A percentile compares a stretch with the other conserved stretches of the same genome.
phyloP scores from a whole-genome alignment of 192 early-diverging fungal species.

The Diversispora epigaea region DNA sequence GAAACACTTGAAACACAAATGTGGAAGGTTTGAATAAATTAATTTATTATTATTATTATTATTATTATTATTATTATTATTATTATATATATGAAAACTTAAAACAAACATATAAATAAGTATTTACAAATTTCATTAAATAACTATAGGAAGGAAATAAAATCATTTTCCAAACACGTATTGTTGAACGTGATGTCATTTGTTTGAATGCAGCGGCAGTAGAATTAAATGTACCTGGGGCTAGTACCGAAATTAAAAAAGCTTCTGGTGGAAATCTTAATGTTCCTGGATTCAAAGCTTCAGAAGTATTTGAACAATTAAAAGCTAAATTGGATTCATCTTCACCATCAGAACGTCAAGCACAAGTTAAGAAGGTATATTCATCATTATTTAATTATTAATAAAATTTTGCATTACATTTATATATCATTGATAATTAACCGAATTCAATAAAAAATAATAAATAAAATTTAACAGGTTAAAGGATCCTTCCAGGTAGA shows the following conservation, averaged over 20 bases:
- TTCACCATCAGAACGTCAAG: conserved; percentile 60
- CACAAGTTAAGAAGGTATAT: conserved; percentile 70
- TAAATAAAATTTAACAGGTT: neutral
- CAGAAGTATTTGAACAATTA: conserved; percentile 71
- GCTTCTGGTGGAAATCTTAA: conserved; percentile 44
- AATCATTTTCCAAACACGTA: conserved; percentile 91
- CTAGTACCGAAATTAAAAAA: conserved; percentile 37
- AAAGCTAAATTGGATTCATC: conserved; percentile 51
- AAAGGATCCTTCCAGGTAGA: conserved; percentile 22
- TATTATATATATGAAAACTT: neutral
- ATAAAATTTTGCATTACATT: neutral
- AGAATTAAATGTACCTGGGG: conserved; percentile 63
- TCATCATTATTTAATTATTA: conserved; percentile 62
- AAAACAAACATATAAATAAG: neutral
- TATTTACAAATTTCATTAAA: neutral
- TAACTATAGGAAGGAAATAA: conserved; percentile 67
- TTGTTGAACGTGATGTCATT: conserved; percentile 89
- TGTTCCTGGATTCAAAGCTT: conserved; percentile 70
- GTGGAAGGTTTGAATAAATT: conserved; percentile 63
- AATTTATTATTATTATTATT: conserved; percentile 13
- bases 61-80: no score
- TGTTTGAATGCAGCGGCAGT: conserved; percentile 92
- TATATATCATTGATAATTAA: neutral
- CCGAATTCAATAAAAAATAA: neutral
- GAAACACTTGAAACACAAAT: conserved; percentile 97